Evolutionary conservation across 148 eudicot species (phyloP).

Genomic region (Rhododendron vialii): DNA sequence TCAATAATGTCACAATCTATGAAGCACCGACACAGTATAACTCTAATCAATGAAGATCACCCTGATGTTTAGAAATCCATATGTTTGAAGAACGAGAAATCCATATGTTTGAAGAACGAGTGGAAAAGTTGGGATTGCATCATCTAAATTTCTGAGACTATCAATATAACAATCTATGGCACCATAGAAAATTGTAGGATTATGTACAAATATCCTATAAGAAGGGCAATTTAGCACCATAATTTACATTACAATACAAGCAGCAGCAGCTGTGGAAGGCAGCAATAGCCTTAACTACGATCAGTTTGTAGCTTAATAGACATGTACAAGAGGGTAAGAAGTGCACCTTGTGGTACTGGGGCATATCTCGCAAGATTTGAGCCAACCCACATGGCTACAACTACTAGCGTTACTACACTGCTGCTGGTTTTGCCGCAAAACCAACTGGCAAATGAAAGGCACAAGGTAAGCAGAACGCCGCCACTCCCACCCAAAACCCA

Average conservation of each 20-base stretch:
- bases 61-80: not conserved
- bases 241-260: not conserved
- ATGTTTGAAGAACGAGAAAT: not conserved
- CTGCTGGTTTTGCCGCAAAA: constrained; percentile 84
- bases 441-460: constrained; percentile 83
- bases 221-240: not conserved
- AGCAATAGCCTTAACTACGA: constrained; percentile 28
- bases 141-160: not conserved
- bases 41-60: not conserved
- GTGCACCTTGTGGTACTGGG: constrained; percentile 79
- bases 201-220: constrained; percentile 17
- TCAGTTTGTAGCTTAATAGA: constrained; percentile 69
- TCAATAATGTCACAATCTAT: not conserved
- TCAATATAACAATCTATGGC: not conserved
- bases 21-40: not conserved
- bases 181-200: not conserved
- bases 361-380: constrained; percentile 55
- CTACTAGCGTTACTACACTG: constrained; percentile 51
- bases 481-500: constrained; percentile 73
- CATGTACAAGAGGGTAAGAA: constrained; percentile 78
- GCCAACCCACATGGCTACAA: constrained; percentile 75
- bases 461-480: constrained; percentile 69
- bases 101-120: not conserved
- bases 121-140: not conserved
- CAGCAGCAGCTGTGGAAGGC: constrained; percentile 4